Evolutionary conservation across 73 alveolate genomes (phyloP), one percentile per base, ranked within the genome.

Genomic region (Paraurostyla sp.): DNA sequence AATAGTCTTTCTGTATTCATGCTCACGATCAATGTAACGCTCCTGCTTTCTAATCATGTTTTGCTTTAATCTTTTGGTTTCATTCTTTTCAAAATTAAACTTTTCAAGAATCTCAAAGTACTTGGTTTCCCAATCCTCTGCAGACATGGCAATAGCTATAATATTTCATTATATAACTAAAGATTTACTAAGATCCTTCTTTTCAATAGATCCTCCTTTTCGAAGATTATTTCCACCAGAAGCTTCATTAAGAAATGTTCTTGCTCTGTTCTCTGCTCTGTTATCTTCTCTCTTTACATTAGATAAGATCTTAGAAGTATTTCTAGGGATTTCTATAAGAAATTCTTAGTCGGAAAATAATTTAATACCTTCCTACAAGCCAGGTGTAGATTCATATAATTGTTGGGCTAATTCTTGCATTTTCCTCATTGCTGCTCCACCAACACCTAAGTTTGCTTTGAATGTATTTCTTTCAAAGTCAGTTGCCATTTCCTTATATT

Each of bases 21-120:
- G 91, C 92, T 95, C 98, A 76, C 98, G 57, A 35, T 89, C 87
- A 33, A 95, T 95, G 83, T 92, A 95, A 58, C 98, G 65, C 82
- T 95, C 97, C 71, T 95, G 80, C 49, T 92, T 89, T 84, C 51
- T 80, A 27, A 57, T 76, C 59, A 95, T 81, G 30, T 90, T 93
- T 7, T 83, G 76, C 71, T 92, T 93, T 23, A 92, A 58, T 58
- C 71, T 54, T 25, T 83, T 68, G 27, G 95, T 85, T 23, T 76
- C 83, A 48, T 57, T 45, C 41, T 82, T 54, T 56, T 92, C 97
- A 18, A 58, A 41, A 46, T 63, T 80, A 57, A 88, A 81, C 49
- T 71, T 57, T 57, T 89, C 80, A 54, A 80, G 65, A 18, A 81
- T 84, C 43, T 90, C 93, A 29, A 54, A 40, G 46, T 91, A 93